Evolutionary conservation across 2,329 filamentous ascomycete genomes (phyloP), one percentile per base, ranked within the genome.

Genomic region (Calonectria pteridis): DNA sequence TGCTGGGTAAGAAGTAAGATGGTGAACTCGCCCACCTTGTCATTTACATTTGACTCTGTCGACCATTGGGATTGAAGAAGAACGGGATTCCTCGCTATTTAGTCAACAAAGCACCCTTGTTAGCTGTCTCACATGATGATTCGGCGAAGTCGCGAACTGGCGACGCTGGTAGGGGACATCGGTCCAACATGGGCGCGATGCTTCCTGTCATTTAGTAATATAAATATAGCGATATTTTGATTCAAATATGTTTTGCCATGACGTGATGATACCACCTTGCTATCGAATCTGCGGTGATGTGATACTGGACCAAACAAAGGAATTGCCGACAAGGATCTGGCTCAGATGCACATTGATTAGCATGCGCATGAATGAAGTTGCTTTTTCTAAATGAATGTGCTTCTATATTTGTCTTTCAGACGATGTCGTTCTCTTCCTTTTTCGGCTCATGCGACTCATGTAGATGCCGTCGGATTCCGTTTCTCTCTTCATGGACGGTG

Each of bases 1-100:
- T 91, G 83, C 79, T 89, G 73, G 75, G 69, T 23, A 84, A 81
- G 71, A 84, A 78, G 74, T 75, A 55, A 76, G 29, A 63, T 10
- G 33, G n/a, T 16, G 28, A 43, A 37, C 4, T 33, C 6, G 40
- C 35, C 49, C 14, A n/a, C 26, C 31, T 18, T 20, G 49, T 58
- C 49, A 59, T 46, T 29, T 35, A 55, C 26, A 20, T n/a, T 51
- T 58, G 46, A 28, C 50, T 43, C 33, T 63, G 69, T 71, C 63
- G 51, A 46, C 62, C 62, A 23, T 62, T 67, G 69, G 63, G 63
- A 66, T 51, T 66, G 63, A 67, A 64, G 55, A 59, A 59, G 33
- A 43, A 55, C 62, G 62, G 40, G 63, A 51, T 59, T 51, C 40
- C 51, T 43, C 69, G 31, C 63, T 23, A 51, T 55, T 26, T 40